Percentiles rank a stretch among this genome's conserved stretches.
Evolutionary conservation across 306 rosid species (phyloP).

Genomic region (Cicer judaicum): DNA sequence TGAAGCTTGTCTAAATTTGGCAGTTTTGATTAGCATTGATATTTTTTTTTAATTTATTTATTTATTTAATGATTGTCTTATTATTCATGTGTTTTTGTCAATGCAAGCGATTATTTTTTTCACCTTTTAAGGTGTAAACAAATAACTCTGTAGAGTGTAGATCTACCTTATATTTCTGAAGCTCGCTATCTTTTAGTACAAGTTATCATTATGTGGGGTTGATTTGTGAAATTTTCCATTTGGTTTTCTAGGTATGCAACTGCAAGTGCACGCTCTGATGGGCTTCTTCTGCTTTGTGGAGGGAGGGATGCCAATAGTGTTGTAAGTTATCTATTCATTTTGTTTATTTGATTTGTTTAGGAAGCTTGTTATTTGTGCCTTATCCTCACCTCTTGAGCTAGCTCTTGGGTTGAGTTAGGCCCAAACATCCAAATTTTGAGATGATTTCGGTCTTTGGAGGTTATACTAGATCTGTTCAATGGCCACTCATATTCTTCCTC

Average conservation of each 20-base stretch:
- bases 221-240: constrained; percentile 28
- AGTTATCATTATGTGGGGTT: constrained; percentile 29
- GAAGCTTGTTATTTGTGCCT: constrained; percentile 40
- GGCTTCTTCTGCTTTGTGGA: constrained; percentile 97
- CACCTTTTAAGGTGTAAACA: constrained; percentile 32
- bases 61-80: constrained; percentile 19
- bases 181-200: constrained; percentile 22
- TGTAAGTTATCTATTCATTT: constrained; percentile 62
- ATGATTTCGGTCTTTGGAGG: neutral
- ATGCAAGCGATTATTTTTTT: constrained; percentile 11
- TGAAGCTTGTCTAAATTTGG: constrained; percentile 27
- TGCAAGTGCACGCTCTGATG: constrained; percentile 99
- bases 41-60: neutral
- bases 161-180: constrained; percentile 33
- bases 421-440: neutral
- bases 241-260: constrained; percentile 90
- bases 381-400: neutral
- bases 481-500: neutral
- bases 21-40: constrained; percentile 17
- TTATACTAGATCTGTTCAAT: neutral
- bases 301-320: constrained; percentile 98
- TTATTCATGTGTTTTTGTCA: constrained; percentile 24
- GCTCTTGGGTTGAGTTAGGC: neutral
- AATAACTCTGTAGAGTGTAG: neutral
- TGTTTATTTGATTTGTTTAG: constrained; percentile 37